A percentile compares a stretch with the other conserved stretches of the same genome.
These are phyloP conservation scores for Starmerella gropengiesseri DNA, from an alignment of 805 yeast genomes.

Conservation along the genomic window DNA sequence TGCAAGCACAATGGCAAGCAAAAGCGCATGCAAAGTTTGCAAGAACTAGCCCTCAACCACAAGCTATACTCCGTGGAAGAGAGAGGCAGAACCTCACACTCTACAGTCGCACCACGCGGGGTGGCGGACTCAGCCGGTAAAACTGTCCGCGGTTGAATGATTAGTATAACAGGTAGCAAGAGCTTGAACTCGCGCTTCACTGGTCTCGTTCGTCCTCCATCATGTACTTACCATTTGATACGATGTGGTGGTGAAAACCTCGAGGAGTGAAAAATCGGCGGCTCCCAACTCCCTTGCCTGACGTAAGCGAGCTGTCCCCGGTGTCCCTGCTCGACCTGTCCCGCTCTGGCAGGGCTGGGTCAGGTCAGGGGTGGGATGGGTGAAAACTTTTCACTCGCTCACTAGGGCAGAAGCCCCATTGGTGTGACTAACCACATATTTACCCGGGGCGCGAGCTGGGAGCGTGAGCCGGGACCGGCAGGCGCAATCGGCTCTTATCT, in stretches of 20 bases:
- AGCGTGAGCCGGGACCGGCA: too few relatives aligned
- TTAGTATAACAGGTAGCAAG: constrained; percentile 17
- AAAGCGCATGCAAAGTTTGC: not conserved
- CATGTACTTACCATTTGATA: constrained; percentile 21
- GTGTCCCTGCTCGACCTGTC: too few relatives aligned
- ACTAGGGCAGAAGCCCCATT: constrained; percentile 6
- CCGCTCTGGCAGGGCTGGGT: too few relatives aligned
- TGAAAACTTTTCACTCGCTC: constrained; percentile 1
- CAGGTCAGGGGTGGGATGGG: too few relatives aligned
- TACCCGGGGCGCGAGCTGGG: too few relatives aligned
- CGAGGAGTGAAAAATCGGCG: not conserved
- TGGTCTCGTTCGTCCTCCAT: constrained; percentile 4
- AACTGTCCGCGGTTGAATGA: constrained; percentile 16
- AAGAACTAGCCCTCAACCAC: constrained; percentile 22
- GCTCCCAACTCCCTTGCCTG: not conserved
- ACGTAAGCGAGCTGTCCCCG: not conserved
- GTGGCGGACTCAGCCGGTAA: constrained; percentile 14
- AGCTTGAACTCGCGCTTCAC: constrained; percentile 1
- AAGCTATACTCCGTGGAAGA: constrained; percentile 25
- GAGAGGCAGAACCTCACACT: constrained; percentile 24
- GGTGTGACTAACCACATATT: not conserved
- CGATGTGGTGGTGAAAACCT: not conserved
- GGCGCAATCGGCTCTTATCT: not conserved
- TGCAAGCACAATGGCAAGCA: not conserved
- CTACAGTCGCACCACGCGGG: constrained; percentile 11